Evolutionary conservation across 2,329 filamentous ascomycete species (phyloP), one percentile per base, ranked within the genome.

Genomic region (Aspergillus carbonarius): DNA sequence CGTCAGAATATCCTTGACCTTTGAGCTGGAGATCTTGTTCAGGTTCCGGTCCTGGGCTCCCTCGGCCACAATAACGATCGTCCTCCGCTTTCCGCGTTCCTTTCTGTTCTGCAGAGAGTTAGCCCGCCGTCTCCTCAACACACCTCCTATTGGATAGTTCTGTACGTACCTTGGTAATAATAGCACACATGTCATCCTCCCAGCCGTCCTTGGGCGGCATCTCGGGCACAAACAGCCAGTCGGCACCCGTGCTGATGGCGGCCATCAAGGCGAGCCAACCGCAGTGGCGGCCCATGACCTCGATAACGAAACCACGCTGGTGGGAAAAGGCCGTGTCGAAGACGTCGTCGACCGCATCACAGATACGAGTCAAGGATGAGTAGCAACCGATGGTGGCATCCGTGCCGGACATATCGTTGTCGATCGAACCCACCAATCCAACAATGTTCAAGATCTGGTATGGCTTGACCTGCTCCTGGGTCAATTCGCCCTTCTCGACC

Each of bases 311-410:
- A 39, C 95, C 95, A 68, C 95, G 85, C 64, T 96, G 96, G 77
- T 99, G 95, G 27, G 93, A 97, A 54, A 93, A 93, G 0, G 95
- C 98, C 18, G 93, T 93, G 77, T 99, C 93, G 68, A 99, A 81
- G 27, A 81, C 96, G 72, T 92, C 93, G 79, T 99, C 95, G 59
- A 99, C 91, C 72, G 93, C 91, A 74, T 97, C 90, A 78, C 93
- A 98, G 68, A 99, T 96, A 60, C 93, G 88, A 49, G 90, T 87
- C 57, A 99, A 85, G 23, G 95, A 95, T 44, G 93, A 96, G 80
- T 96, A 98, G 75, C 91, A 96, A 57, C 95, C 95, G 73, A 99
- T 97, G 32, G 95, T 99, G 59, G 95, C 93, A 76, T 99, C 95
- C 12, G 95, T 99, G 64, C 92, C 92, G 51, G 93, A 96, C 78